These are phyloP conservation scores for Pulveroboletus sp. DNA, from an alignment of 768 basidiomycete genomes.

Conservation along the genomic window DNA sequence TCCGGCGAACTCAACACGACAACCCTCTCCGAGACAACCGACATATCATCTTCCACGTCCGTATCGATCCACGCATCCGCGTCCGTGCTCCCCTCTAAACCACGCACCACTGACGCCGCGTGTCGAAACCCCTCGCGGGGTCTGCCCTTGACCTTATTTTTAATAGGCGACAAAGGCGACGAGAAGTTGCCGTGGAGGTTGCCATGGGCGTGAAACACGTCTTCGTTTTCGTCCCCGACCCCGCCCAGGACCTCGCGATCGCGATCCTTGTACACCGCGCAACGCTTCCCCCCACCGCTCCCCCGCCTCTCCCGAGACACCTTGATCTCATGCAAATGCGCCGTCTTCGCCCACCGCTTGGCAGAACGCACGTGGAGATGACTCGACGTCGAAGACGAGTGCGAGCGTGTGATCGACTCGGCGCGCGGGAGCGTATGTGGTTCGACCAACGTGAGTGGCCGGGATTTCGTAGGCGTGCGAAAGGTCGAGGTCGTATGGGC, in stretches of 20 bases:
- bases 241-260: conserved; percentile 16
- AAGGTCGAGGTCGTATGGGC: background rate
- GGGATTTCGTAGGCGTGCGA: conserved; percentile 24
- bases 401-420: conserved; percentile 18
- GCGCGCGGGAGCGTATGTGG: conserved; percentile 25
- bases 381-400: conserved; percentile 21
- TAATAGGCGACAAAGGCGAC: background rate
- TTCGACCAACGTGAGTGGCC: conserved; percentile 9
- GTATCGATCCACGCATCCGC: conserved; percentile 39
- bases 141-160: background rate
- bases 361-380: conserved; percentile 32
- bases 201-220: conserved; percentile 19
- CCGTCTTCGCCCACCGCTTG: conserved; percentile 59
- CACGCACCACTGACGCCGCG: conserved; percentile 1
- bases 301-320: conserved; percentile 9
- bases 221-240: background rate
- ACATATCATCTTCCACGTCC: conserved; percentile 31
- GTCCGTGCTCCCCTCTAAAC: conserved; percentile 18
- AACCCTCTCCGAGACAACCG: conserved; percentile 13
- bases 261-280: conserved; percentile 2
- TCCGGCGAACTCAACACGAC: conserved; percentile 8
- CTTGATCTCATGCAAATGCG: conserved; percentile 68
- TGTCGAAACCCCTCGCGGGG: background rate
- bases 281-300: conserved; percentile 7
- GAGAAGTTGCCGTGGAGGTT: background rate